phyloP scores from a whole-genome alignment of 1,284 basidiomycete species.

The Cronartium quercuum region DNA sequence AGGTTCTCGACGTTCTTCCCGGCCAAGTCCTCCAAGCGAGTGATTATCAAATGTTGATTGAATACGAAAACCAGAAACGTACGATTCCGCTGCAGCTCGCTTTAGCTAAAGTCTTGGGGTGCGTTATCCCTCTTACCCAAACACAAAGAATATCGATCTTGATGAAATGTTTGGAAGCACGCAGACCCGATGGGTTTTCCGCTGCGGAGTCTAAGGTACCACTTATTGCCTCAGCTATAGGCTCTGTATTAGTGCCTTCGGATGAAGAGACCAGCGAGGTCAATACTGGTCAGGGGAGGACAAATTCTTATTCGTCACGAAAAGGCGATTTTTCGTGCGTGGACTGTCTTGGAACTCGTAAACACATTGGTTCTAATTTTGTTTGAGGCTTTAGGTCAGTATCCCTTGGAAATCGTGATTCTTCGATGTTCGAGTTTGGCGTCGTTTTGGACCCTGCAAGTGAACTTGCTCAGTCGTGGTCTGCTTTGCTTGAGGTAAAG shows the following conservation, averaged over 20 bases:
- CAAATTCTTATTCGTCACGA: constrained; percentile 4
- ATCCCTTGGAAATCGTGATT: constrained; percentile 61
- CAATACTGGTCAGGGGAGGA: constrained; percentile 1
- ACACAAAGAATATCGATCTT: neutral
- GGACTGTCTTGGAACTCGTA: neutral
- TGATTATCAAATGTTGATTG: constrained; percentile 25
- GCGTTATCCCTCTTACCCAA: neutral
- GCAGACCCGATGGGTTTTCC: neutral
- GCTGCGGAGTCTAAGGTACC: neutral
- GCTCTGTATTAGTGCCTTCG: constrained; percentile 22
- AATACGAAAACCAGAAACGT: constrained; percentile 31
- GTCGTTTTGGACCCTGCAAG: constrained; percentile 78
- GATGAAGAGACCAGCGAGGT: neutral
- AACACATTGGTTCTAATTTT: too few relatives aligned
- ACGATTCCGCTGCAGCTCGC: constrained; percentile 4
- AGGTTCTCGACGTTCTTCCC: neutral
- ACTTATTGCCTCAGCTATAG: constrained; percentile 17
- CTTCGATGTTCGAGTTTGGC: constrained; percentile 66
- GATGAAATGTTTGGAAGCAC: neutral
- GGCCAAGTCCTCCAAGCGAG: neutral
- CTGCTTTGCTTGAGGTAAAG: constrained; percentile 68
- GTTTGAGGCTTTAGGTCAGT: constrained; percentile 60
- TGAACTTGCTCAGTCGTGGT: constrained; percentile 76
- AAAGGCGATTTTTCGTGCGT: constrained; percentile 27
- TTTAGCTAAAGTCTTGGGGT: neutral